phyloP scores from a whole-genome alignment of 306 rosid species.

The Hippophae gyantsensis region DNA sequence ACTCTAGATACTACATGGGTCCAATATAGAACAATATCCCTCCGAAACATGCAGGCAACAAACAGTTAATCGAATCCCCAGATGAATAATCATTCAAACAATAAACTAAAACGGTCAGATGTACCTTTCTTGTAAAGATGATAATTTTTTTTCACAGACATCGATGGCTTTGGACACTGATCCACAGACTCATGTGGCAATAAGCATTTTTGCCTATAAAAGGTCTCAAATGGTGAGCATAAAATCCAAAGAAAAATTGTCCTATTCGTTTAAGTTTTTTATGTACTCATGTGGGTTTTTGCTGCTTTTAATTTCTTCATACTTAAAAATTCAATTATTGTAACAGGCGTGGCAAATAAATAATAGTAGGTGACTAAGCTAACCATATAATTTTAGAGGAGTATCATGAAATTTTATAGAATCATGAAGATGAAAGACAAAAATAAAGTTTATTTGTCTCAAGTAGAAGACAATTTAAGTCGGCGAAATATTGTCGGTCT shows the following conservation, averaged over 20 bases:
- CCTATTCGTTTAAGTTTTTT: background rate
- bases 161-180: background rate
- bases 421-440: constrained; percentile 1
- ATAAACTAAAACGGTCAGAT: background rate
- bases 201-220: constrained; percentile 10
- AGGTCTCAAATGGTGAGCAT: background rate
- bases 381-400: background rate
- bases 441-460: background rate
- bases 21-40: background rate
- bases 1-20: background rate
- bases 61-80: background rate
- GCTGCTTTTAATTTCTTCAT: background rate
- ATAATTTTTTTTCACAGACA: background rate
- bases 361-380: constrained; percentile 25
- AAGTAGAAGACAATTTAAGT: background rate
- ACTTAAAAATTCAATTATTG: constrained; percentile 10
- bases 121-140: background rate
- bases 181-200: constrained; percentile 5
- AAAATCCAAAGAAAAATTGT: background rate
- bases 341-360: constrained; percentile 24
- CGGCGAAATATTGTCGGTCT: constrained; percentile 1
- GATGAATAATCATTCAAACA: background rate
- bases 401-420: background rate
- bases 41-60: background rate
- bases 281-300: background rate